These are phyloP conservation scores for Talaromyces rugulosus DNA, from an alignment of 2,329 filamentous ascomycete species.

Conservation along the genomic window DNA sequence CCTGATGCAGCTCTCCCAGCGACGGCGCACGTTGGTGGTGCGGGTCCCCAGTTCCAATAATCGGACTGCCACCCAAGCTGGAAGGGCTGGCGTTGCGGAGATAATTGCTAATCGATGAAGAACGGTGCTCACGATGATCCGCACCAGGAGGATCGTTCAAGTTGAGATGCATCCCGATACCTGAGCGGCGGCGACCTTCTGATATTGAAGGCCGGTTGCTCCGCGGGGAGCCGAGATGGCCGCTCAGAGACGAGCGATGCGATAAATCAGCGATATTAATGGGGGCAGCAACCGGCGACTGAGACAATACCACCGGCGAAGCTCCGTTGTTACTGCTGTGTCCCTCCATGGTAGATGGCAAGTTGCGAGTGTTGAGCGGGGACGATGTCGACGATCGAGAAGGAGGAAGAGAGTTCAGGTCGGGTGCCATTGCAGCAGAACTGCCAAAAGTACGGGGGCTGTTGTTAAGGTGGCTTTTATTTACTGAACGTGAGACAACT, in stretches of 20 bases:
- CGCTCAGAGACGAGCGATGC: constrained; percentile 30
- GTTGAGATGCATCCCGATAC: constrained; percentile 36
- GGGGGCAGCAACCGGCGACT: constrained; percentile 56
- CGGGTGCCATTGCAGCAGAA: constrained; percentile 57
- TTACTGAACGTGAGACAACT: not conserved
- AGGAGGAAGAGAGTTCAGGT: constrained; percentile 66
- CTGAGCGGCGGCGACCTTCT: constrained; percentile 42
- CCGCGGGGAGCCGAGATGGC: constrained; percentile 24
- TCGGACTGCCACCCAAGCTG: constrained; percentile 38
- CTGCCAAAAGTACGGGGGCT: not conserved
- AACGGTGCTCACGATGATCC: constrained; percentile 28
- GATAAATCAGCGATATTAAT: constrained; percentile 71
- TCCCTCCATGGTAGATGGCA: constrained; percentile 31
- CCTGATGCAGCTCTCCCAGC: constrained; percentile 48
- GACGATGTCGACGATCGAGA: constrained; percentile 47
- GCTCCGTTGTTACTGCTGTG: constrained; percentile 2
- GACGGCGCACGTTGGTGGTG: constrained; percentile 47
- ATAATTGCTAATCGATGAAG: constrained; percentile 34
- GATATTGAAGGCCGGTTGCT: constrained; percentile 32
- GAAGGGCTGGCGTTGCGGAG: constrained; percentile 41
- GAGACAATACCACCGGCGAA: constrained; percentile 56
- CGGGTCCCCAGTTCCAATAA: constrained; percentile 42
- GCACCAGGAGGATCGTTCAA: constrained; percentile 32
- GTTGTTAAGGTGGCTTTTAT: not conserved
- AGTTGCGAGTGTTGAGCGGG: constrained; percentile 29